Evolutionary conservation across 345 rosid genomes (phyloP).

Genomic region (Bruguiera sexangula): DNA sequence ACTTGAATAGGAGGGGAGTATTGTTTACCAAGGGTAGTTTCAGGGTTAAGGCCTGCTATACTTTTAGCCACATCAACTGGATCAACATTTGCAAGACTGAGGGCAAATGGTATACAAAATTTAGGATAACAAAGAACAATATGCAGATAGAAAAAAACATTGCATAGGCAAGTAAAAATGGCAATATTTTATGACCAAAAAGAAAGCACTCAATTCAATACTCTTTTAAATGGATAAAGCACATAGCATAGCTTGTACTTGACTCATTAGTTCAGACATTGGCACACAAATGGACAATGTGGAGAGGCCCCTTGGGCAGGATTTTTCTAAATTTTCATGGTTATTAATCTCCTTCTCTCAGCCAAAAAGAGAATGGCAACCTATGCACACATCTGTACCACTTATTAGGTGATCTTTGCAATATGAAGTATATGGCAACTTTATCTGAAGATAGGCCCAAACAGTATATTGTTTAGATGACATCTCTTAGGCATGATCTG

Average conservation of each 20-base stretch:
- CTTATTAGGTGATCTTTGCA: background rate
- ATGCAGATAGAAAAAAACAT: background rate
- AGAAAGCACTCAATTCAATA: background rate
- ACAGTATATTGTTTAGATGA: background rate
- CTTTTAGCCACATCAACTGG: slow-evolving; percentile 92
- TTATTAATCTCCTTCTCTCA: background rate
- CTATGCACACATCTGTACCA: background rate
- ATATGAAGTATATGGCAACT: too few species aligned
- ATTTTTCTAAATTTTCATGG: background rate
- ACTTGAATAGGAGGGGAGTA: background rate
- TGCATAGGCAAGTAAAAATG: background rate
- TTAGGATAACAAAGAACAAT: slow-evolving; percentile 12
- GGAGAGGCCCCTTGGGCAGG: background rate
- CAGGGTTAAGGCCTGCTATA: slow-evolving; percentile 74
- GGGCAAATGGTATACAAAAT: slow-evolving; percentile 15
- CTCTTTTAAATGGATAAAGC: background rate
- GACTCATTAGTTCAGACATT: background rate
- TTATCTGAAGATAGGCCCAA: too few species aligned
- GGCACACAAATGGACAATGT: background rate
- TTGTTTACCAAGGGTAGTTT: slow-evolving; percentile 77
- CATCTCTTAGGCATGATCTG: background rate
- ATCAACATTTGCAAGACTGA: slow-evolving; percentile 97
- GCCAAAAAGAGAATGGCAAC: background rate
- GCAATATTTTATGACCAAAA: background rate
- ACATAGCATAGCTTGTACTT: background rate